A percentile compares a stretch with the other conserved stretches of the same genome.
Conservation (phyloP, 805 yeast species). For the Lipomyces yamadae region DNA sequence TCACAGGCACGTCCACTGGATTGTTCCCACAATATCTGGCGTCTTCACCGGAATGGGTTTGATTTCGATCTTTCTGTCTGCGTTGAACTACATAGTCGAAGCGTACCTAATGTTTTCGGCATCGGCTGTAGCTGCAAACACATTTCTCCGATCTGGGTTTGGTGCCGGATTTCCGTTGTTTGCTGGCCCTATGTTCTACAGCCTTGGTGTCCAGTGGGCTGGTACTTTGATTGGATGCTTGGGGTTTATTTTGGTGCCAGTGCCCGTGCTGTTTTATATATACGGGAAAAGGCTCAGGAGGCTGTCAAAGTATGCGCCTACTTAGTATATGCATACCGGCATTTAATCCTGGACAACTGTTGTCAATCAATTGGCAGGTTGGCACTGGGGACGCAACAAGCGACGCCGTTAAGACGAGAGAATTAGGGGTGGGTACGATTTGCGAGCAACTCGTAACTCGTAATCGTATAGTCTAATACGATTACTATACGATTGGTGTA, state of each 20-base stretch:
- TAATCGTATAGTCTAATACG: slow-evolving; percentile 3
- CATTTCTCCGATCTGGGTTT: slow-evolving; percentile 65
- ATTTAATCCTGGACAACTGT: too few relatives aligned
- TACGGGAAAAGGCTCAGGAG: slow-evolving; percentile 54
- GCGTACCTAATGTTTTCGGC: slow-evolving; percentile 72
- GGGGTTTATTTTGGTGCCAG: slow-evolving; percentile 60
- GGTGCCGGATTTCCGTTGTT: slow-evolving; percentile 74
- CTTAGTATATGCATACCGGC: neutral
- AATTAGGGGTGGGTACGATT: slow-evolving; percentile 6
- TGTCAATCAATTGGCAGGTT: too few relatives aligned
- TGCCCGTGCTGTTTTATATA: slow-evolving; percentile 64
- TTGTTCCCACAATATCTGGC: slow-evolving; percentile 74
- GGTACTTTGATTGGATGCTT: slow-evolving; percentile 69
- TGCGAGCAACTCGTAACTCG: slow-evolving; percentile 8
- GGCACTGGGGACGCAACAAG: too few relatives aligned
- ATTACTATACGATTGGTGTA: slow-evolving; percentile 9
- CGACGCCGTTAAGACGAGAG: too few relatives aligned
- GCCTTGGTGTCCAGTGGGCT: slow-evolving; percentile 76
- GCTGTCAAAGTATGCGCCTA: slow-evolving; percentile 33
- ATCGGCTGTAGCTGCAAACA: slow-evolving; percentile 72
- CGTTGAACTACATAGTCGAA: slow-evolving; percentile 73
- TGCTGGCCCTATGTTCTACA: slow-evolving; percentile 66
- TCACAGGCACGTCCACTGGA: slow-evolving; percentile 69
- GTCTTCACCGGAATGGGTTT: slow-evolving; percentile 69
- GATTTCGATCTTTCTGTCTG: slow-evolving; percentile 67